Evolutionary conservation across 1,139 yeast genomes (phyloP), one percentile per base, ranked within the genome.

Genomic region (Debaryomyces sp.): DNA sequence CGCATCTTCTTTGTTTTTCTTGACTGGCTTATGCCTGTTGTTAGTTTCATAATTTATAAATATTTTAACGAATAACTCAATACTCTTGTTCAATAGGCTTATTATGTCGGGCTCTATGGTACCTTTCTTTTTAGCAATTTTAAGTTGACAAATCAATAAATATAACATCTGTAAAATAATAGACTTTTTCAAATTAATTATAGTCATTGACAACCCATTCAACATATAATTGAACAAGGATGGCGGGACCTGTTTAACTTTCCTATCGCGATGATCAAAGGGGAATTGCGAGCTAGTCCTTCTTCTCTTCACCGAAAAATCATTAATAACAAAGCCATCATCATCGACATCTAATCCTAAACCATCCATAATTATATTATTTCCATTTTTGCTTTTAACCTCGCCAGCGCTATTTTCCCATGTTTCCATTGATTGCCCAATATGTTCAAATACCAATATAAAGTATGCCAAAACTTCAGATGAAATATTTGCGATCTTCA

Each of bases 271-370:
- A 4, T 23, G 42, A 38, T 48, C 52, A 9, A 49, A 45, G 23
- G 48, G 46, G 3, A 44, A 22, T 1, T 51, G 38, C 21, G 53
- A 52, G 12, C 44, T 46, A 1, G 53, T 50, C 50, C 66, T 64
- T 49, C 77, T 62, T 51, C 78, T 58, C 52, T 75, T 75, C 4
- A 71, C 78, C 12, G 75, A 70, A 50, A 75, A 75, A 56, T 75
- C 80, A 53, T 76, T 76, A 12, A 76, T 75, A 2, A 76, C 77
- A 59, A 75, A 75, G 13, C 81, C 80, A 54, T 76, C 80, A 45
- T 75, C 80, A 53, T 75, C 80, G 10, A 68, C 70, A 54, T 68
- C 72, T 24, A 69, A 51, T 15, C 71, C 73, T 44, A 67, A 61
- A 50, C 69, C 66, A 47, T 63, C 69, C 61, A 68, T 60, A 6